Evolutionary conservation across 352 stramenopile species (phyloP), one percentile per base, ranked within the genome.

Genomic region (Pythium dissimile): DNA sequence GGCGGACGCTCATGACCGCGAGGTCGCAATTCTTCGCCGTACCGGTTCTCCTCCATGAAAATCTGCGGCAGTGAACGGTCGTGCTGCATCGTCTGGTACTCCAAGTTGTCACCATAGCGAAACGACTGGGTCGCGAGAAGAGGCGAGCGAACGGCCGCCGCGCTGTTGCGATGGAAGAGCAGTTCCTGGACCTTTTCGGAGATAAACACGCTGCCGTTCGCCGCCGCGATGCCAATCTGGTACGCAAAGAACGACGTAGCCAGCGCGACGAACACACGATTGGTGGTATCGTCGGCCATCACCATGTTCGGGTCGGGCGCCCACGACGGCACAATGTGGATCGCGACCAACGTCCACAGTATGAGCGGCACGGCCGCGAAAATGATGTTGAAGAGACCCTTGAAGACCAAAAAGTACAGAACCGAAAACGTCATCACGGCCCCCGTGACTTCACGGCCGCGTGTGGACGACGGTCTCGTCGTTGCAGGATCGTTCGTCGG

Each of bases 361-460:
- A 54, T 1, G 12, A 89, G 48, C 34, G 80, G 80, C 1, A 88
- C 50, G 9, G 34, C 28, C 30, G 73, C 74, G 44, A 88, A 86
- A 21, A 86, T 53, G 44, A 88, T 8, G 59, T 86, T 74, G 44
- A 89, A 66, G 13, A 85, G 30, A 59, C 72, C 77, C 48, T 84
- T 84, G 68, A 89, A 87, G 41, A 86, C 54, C 52, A 89, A 31
- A 24, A 89, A 89, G 56, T 89, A 89, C 15, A 88, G 39, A 23
- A 86, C 39, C 37, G 80, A 89, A 50, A 82, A 62, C 47, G 81
- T 26, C 80, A 89, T 88, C 32, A 86, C 80, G 0, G 73, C 66
- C 18, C 65, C 15, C 24, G 80, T 89, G 37, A 89, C 73, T 47
- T 87, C 77, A 12, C 65, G 65, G 1, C 68, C 67, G 15, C 48